Base-by-base conservation (phyloP, 495 filamentous ascomycete species). In the Eremomyces bilateralis region DNA sequence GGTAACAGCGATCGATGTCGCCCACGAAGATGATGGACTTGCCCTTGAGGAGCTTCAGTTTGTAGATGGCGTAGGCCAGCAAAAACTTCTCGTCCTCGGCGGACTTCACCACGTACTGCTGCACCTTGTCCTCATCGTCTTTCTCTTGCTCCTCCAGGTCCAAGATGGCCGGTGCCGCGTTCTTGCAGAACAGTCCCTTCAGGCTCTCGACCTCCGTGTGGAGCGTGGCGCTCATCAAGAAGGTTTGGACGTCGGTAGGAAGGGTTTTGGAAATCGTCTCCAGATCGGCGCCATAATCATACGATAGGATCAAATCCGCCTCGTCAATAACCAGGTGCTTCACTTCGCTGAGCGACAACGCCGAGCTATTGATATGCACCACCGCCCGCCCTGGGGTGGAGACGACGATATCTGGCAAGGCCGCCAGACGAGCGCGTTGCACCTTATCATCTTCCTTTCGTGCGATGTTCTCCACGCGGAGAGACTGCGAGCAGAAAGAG, bases 31-130 rank as follows among this genome's bases (percentile, higher is more conserved):
- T 73, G 40, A 99, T 77, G 34, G 72, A 76, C 52, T 94, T 92
- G 28, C 90, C 88, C 53, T 91, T 91, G 51, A 99, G 73, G 13
- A 95, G 58, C 56, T 90, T 79, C 5, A 95, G 64, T 53, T 90
- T 91, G 60, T 94, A 85, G 46, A 95, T 83, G 34, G 92, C 75
- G 47, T 92, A 95, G 15, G 73, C 67, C 16, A 99, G 61, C 20
- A 99, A 61, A 55, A 94, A 99, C 46, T 99, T 99, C 46, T 95
- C 88, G 37, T 95, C 88, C 56, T 95, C 90, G 18, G 69, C 79
- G 46, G 83, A 91, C 64, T 65, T 78, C 34, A 93, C 80, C 21
- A 82, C 69, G 50, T 79, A 94, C 53, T 99, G 88, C 33, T 65
- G 78, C 8, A 95, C 63, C 20, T 68, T 72, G 36, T 66, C 70